Base-by-base conservation (phyloP, 441 rosid species). In the Gossypium gossypioides region DNA sequence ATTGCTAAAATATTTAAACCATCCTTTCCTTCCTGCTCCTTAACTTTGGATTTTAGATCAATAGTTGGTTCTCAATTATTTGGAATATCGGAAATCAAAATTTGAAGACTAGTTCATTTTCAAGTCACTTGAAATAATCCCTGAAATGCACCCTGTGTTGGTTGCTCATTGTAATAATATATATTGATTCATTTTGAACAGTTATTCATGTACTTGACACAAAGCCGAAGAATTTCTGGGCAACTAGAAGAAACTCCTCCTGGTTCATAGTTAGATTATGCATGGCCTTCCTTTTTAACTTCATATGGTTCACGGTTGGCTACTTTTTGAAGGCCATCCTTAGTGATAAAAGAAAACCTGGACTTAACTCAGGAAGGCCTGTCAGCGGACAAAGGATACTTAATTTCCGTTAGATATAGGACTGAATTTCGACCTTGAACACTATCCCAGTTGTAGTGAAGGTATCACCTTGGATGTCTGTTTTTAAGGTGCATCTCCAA, bases 241-340 rank as follows among this genome's bases (percentile, higher is more conserved):
- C 75, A 29, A 73, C 46, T 44, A 24, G 58, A 40, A 60, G 68
- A 72, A 78, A 70, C 66, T 6, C 37, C 32, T 24, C 72, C 25
- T 29, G 75, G 79, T 86, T 74, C 84, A 80, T 64, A 57, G 71
- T 65, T 64, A 37, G 74, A 46, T 60, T 66, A 68, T 67, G 66
- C 69, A 18, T 61, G 67, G 76, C 81, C 69, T 72, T 72, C 18
- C 37, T 44, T 73, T 60, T 37, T 1, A 40, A 32, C 19, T 24
- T 78, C 69, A 55, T 57, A 74, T 46, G 27, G 55, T 75, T 71
- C 1, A 42, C 42, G 63, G 76, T 72, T 72, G 80, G 83, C 82
- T 75, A 71, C 67, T 57, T 76, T 79, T 78, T 80, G 58, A 75
- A 67, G 73, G 84, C 83, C 85, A 72, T 78, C 76, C 63, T 29